Evolutionary conservation across 2,329 filamentous ascomycete genomes (phyloP).

Genomic region (Madurella fahalii): DNA sequence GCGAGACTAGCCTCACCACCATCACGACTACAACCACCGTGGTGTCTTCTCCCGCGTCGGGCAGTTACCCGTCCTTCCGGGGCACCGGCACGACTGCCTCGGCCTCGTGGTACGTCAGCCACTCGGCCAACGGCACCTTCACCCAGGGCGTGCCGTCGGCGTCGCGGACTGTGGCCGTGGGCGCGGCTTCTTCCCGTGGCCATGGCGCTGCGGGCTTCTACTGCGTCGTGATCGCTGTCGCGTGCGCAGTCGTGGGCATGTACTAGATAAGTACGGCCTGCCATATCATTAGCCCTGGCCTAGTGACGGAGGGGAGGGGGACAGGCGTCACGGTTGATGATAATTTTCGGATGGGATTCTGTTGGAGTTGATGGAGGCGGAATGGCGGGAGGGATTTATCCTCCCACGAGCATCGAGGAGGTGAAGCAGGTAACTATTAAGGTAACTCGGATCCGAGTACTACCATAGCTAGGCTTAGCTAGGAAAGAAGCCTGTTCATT

Average conservation of each 20-base stretch:
- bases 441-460: background rate
- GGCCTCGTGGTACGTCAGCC: background rate
- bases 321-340: no score
- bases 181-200: background rate
- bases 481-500: background rate
- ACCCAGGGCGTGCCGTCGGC: slow-evolving; percentile 9
- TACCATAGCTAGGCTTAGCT: background rate
- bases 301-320: background rate
- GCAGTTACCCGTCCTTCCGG: background rate
- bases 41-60: no score
- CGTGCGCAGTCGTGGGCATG: background rate
- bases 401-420: no score
- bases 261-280: background rate
- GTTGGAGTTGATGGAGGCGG: no score
- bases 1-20: background rate
- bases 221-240: slow-evolving; percentile 11
- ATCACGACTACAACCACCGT: background rate
- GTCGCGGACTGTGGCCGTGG: background rate
- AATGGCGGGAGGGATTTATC: no score
- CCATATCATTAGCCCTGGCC: background rate
- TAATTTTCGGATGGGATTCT: no score
- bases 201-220: slow-evolving; percentile 6
- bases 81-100: background rate
- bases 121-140: slow-evolving; percentile 8
- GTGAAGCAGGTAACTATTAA: background rate